Evolutionary conservation across 73 alveolate genomes (phyloP).

Genomic region (Paramecium pentaurelia): DNA sequence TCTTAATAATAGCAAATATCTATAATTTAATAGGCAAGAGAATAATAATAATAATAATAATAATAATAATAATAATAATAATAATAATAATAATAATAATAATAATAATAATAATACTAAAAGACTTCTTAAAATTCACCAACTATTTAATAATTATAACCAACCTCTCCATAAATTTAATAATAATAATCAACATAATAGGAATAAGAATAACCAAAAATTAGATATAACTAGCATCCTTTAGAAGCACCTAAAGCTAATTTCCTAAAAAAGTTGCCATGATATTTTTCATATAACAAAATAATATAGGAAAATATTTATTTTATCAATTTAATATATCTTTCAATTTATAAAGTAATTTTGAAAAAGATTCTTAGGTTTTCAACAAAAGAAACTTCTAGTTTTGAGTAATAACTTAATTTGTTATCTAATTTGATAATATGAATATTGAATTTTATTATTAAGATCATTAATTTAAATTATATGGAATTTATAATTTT

Average conservation of each 20-base stretch:
- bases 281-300: background rate
- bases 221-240: conserved; percentile 16
- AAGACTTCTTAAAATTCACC: background rate
- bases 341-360: background rate
- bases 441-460: background rate
- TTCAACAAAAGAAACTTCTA: too few species aligned
- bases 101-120: background rate
- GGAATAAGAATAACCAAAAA: background rate
- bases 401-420: too few species aligned
- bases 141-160: background rate
- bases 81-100: background rate
- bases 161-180: background rate
- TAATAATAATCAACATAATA: background rate
- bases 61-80: background rate
- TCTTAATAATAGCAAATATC: too few species aligned
- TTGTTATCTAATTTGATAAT: background rate
- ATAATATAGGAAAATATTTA: background rate
- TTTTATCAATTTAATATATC: background rate
- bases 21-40: too few species aligned
- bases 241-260: conserved; percentile 14
- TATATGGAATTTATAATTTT: background rate
- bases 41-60: background rate
- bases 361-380: too few species aligned
- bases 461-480: background rate
- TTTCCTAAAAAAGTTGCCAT: conserved; percentile 6